Base-by-base conservation (phyloP, 495 filamentous ascomycete genomes). In the Peziza echinospora region DNA sequence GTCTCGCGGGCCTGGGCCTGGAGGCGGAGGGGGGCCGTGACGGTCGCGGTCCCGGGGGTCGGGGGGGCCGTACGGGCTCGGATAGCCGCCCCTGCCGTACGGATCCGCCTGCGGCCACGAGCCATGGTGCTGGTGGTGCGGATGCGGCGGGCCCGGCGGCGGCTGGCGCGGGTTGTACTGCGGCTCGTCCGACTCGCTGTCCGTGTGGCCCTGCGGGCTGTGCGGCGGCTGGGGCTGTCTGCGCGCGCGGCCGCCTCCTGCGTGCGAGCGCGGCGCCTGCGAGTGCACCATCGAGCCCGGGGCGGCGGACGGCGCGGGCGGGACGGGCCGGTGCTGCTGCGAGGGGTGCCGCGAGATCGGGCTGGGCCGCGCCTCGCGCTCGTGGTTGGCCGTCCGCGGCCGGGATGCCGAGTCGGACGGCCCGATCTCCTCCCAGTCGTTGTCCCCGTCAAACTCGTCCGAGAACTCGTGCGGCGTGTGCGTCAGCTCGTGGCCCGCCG, bases 401-500 rank as follows among this genome's bases (percentile, higher is more conserved):
- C 73, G 66, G 51, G 76, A 87, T 23, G 82, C 82, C n/a, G 82
- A 86, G 65, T 91, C 83, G 26, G 77, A 80, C 21, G 82, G 79
- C 44, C 78, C 76, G 53, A 89, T 63, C 53, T 86, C 82, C 51
- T 57, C 68, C 56, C 56, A 59, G 24, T 57, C 56, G 25, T 56
- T 34, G 40, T 59, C 55, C 1, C 34, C 51, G 0, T 55, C 53
- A 26, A 58, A 59, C 26, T 58, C 55, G 3, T 37, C 30, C 13
- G 30, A 37, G 19, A 37, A 37, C 30, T 37, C 30, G 30, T 37
- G 30, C 6, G 30, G 30, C 3, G 30, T 5, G 30, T 37, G 30
- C 30, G 30, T 37, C 13, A 37, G 30, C 30, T 37, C 30, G 30
- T 37, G 30, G 30, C 30, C 30, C 30, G 13, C 13, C 19, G 19